phyloP scores from a whole-genome alignment of 768 basidiomycete species.

The Mycena crocata region DNA sequence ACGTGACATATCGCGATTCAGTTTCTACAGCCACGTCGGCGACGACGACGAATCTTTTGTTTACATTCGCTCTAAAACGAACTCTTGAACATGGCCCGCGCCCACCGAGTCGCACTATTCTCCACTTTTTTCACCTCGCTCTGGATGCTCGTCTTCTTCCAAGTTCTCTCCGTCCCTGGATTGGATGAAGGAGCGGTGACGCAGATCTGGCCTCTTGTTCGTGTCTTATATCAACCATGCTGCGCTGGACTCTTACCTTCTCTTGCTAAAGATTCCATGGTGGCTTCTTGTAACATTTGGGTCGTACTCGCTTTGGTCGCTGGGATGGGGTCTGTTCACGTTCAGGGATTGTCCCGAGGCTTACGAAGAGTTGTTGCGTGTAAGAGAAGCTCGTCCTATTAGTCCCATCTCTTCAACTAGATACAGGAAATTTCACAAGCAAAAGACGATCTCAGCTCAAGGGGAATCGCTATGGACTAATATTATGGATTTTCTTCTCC shows the following conservation, averaged over 20 bases:
- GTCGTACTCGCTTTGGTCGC: constrained; percentile 80
- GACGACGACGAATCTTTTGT: neutral
- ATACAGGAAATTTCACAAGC: constrained; percentile 71
- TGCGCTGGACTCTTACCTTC: neutral
- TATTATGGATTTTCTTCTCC: too few species aligned
- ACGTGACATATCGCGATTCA: constrained; percentile 10
- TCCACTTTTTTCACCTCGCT: constrained; percentile 55
- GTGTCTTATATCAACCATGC: neutral
- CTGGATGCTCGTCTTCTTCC: constrained; percentile 70
- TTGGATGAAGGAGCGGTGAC: constrained; percentile 57
- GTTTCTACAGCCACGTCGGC: constrained; percentile 6
- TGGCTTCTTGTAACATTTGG: constrained; percentile 86
- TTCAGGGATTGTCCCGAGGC: constrained; percentile 86
- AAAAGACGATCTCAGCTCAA: constrained; percentile 59
- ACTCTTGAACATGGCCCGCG: constrained; percentile 65
- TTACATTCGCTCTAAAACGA: neutral
- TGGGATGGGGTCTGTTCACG: constrained; percentile 80
- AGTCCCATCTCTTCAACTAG: constrained; percentile 24
- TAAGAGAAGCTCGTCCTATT: constrained; percentile 45
- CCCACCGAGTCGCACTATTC: constrained; percentile 62
- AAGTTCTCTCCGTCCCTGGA: constrained; percentile 66
- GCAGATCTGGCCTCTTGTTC: constrained; percentile 66
- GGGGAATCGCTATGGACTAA: constrained; percentile 63
- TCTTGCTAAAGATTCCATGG: constrained; percentile 74
- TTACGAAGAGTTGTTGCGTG: constrained; percentile 73